Evolutionary conservation across 768 basidiomycete genomes (phyloP).

Genomic region (Boletellus ananas): DNA sequence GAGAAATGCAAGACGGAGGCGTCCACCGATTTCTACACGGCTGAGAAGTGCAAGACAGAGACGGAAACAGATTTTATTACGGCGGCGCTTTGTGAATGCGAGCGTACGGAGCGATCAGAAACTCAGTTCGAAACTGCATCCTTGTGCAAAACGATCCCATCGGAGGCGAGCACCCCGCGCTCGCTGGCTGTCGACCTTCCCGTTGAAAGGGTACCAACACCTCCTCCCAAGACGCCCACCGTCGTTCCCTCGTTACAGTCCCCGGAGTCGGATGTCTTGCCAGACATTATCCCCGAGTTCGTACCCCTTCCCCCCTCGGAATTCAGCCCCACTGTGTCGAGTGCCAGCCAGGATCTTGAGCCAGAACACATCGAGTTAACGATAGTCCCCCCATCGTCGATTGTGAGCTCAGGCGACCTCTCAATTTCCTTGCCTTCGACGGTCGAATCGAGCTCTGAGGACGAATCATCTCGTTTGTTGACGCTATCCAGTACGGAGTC

Average conservation of each 20-base stretch:
- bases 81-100: constrained; percentile 40
- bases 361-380: constrained; percentile 13
- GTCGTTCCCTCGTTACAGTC: constrained; percentile 25
- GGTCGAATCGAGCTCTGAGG: constrained; percentile 31
- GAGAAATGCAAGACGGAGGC: constrained; percentile 42
- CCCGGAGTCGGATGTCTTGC: constrained; percentile 21
- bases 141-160: constrained; percentile 34
- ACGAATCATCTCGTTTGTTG: constrained; percentile 31
- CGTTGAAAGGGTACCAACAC: constrained; percentile 16
- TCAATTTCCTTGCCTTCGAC: constrained; percentile 29
- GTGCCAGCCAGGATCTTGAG: constrained; percentile 20
- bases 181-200: constrained; percentile 37
- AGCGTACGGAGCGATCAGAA: constrained; percentile 34
- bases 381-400: constrained; percentile 8
- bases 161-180: constrained; percentile 31
- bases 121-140: constrained; percentile 52
- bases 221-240: constrained; percentile 28
- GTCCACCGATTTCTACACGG: constrained; percentile 44
- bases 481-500: constrained; percentile 42
- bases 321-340: constrained; percentile 27
- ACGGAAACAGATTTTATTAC: constrained; percentile 44
- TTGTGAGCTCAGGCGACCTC: constrained; percentile 21
- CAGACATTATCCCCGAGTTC: constrained; percentile 19
- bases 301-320: constrained; percentile 41
- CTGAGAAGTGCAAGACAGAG: constrained; percentile 35